Percentiles rank a stretch among this genome's conserved stretches.
Conservation (phyloP, 495 filamentous ascomycete genomes). For the Jackrogersella multiformis region DNA sequence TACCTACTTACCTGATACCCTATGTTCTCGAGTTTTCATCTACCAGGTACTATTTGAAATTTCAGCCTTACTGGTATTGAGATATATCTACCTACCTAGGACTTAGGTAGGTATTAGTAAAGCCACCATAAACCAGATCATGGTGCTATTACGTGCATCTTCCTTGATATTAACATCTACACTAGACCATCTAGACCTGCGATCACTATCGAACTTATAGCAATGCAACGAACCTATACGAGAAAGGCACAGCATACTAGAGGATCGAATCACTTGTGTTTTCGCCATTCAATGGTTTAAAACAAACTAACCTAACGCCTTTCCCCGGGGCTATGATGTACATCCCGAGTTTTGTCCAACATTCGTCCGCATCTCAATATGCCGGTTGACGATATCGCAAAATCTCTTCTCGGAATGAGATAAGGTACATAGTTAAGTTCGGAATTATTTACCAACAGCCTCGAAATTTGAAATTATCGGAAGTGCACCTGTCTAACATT, state of each 20-base stretch:
- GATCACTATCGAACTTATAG: not conserved
- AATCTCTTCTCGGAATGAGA: slow-evolving; percentile 17
- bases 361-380: slow-evolving; percentile 28
- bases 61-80: slow-evolving; percentile 24
- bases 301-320: slow-evolving; percentile 33
- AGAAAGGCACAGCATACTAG: slow-evolving; percentile 18
- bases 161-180: not conserved
- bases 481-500: slow-evolving; percentile 16
- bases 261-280: slow-evolving; percentile 10
- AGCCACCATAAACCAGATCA: too few species aligned
- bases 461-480: not conserved
- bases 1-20: not conserved
- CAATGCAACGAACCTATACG: slow-evolving; percentile 1
- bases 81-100: too few species aligned
- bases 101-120: too few species aligned
- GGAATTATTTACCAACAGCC: slow-evolving; percentile 9
- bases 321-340: slow-evolving; percentile 30
- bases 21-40: slow-evolving; percentile 6
- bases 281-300: slow-evolving; percentile 11
- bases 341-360: slow-evolving; percentile 42
- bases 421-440: slow-evolving; percentile 14
- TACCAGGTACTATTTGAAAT: too few species aligned
- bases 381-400: slow-evolving; percentile 40
- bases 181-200: not conserved
- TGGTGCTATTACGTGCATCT: slow-evolving; percentile 6